phyloP scores from a whole-genome alignment of 1,284 basidiomycete genomes.

The Cronartium quercuum region DNA sequence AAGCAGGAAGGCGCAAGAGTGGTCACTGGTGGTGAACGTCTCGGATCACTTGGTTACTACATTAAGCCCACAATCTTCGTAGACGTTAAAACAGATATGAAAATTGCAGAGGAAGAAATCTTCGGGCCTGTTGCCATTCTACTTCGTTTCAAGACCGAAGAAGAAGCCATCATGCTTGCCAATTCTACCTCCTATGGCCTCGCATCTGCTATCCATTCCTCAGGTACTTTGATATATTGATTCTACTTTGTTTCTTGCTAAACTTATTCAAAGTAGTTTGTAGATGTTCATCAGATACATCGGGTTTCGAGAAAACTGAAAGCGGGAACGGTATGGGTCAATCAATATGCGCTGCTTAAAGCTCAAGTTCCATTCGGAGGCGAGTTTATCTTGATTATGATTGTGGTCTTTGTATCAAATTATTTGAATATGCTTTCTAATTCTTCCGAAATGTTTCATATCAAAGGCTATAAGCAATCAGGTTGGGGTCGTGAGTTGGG shows the following conservation, averaged over 20 bases:
- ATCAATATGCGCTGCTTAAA: slow-evolving; percentile 38
- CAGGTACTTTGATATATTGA: slow-evolving; percentile 20
- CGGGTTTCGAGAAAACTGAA: slow-evolving; percentile 41
- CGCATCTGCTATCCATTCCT: slow-evolving; percentile 43
- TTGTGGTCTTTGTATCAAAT: background rate
- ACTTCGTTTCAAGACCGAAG: slow-evolving; percentile 42
- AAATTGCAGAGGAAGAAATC: slow-evolving; percentile 46
- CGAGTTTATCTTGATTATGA: background rate
- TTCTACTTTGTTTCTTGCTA: background rate
- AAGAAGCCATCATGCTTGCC: slow-evolving; percentile 42
- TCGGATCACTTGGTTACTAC: slow-evolving; percentile 48
- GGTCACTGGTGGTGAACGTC: slow-evolving; percentile 44
- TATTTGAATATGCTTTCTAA: background rate
- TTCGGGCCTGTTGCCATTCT: slow-evolving; percentile 46
- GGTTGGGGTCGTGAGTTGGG: slow-evolving; percentile 40
- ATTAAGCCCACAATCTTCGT: slow-evolving; percentile 49
- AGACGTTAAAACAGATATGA: slow-evolving; percentile 42
- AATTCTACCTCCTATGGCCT: slow-evolving; percentile 43
- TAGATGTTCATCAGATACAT: slow-evolving; percentile 35
- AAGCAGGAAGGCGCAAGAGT: slow-evolving; percentile 47
- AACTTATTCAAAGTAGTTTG: background rate
- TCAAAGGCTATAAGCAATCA: slow-evolving; percentile 39
- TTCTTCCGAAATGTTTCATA: background rate
- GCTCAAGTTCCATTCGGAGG: slow-evolving; percentile 9
- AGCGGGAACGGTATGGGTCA: slow-evolving; percentile 44